These are phyloP conservation scores for Calonectria leucothoes DNA, from an alignment of 2,329 filamentous ascomycete species.

Conservation along the genomic window DNA sequence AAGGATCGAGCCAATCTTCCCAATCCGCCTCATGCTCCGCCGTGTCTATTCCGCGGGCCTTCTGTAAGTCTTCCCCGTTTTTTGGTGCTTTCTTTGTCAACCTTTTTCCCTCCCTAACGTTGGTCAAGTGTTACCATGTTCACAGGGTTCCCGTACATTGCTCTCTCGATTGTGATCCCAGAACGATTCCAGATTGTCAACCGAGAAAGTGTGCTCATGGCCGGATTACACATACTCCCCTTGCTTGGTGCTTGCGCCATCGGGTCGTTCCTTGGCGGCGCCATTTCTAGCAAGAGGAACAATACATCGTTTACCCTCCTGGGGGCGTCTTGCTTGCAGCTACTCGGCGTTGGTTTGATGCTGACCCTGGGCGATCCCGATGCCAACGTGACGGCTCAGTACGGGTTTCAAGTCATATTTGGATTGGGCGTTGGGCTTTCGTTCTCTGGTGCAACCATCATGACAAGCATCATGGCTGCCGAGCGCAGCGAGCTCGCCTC, in stretches of 20 bases:
- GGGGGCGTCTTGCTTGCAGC: constrained; percentile 61
- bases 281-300: constrained; percentile 64
- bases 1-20: constrained; percentile 66
- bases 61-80: constrained; percentile 54
- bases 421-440: constrained; percentile 70
- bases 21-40: constrained; percentile 58
- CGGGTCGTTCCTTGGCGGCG: constrained; percentile 67
- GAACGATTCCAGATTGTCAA: constrained; percentile 72
- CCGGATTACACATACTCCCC: constrained; percentile 68
- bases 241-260: constrained; percentile 67
- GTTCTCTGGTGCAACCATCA: constrained; percentile 67
- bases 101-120: constrained; percentile 28
- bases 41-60: constrained; percentile 64
- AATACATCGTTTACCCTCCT: constrained; percentile 64
- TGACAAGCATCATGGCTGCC: constrained; percentile 64
- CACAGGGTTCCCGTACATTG: constrained; percentile 68
- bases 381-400: constrained; percentile 55
- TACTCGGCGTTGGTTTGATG: constrained; percentile 64
- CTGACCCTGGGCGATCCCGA: constrained; percentile 52
- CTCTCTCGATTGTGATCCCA: constrained; percentile 68
- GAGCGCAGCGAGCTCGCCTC: constrained; percentile 63
- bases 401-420: constrained; percentile 67
- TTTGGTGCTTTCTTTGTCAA: not conserved
- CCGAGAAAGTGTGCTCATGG: constrained; percentile 61
- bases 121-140: constrained; percentile 64